These are phyloP conservation scores for Niebla homalea DNA, from an alignment of 495 filamentous ascomycete species.

Conservation along the genomic window DNA sequence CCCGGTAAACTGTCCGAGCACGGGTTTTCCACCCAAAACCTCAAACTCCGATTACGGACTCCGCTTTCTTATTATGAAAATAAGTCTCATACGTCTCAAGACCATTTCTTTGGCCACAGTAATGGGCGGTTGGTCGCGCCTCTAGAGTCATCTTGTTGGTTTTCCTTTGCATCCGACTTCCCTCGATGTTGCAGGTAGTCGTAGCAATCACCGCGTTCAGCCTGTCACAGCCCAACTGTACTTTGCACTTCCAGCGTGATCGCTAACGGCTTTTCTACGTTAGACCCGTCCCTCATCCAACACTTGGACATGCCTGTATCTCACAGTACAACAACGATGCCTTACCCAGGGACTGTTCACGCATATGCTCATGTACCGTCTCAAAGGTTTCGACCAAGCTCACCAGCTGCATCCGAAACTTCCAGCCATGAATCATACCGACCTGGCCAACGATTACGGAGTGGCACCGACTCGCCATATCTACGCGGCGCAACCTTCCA, in stretches of 20 bases:
- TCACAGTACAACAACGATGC: constrained; percentile 19
- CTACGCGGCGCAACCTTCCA: constrained; percentile 20
- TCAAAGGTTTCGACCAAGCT: constrained; percentile 22
- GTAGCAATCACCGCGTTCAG: background rate
- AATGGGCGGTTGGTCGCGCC: constrained; percentile 49
- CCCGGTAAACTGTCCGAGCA: too few relatives aligned
- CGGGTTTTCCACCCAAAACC: too few relatives aligned
- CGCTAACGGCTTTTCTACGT: constrained; percentile 5
- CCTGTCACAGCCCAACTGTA: background rate
- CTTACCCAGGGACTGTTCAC: constrained; percentile 9
- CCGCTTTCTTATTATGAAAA: constrained; percentile 14
- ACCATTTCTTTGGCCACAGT: constrained; percentile 43
- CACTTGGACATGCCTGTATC: constrained; percentile 28
- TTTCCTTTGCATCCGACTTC: constrained; percentile 30
- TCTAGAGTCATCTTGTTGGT: constrained; percentile 49
- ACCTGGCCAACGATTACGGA: constrained; percentile 15
- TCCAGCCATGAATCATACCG: constrained; percentile 21
- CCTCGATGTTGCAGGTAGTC: background rate
- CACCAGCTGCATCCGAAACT: constrained; percentile 20
- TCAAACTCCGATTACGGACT: background rate
- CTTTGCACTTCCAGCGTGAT: background rate
- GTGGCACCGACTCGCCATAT: constrained; percentile 28
- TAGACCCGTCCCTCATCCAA: constrained; percentile 51
- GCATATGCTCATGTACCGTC: constrained; percentile 12
- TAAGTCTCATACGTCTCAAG: constrained; percentile 18